These are phyloP conservation scores for Proliferodiscus dingleyae DNA, from an alignment of 2,329 filamentous ascomycete species.

Conservation along the genomic window DNA sequence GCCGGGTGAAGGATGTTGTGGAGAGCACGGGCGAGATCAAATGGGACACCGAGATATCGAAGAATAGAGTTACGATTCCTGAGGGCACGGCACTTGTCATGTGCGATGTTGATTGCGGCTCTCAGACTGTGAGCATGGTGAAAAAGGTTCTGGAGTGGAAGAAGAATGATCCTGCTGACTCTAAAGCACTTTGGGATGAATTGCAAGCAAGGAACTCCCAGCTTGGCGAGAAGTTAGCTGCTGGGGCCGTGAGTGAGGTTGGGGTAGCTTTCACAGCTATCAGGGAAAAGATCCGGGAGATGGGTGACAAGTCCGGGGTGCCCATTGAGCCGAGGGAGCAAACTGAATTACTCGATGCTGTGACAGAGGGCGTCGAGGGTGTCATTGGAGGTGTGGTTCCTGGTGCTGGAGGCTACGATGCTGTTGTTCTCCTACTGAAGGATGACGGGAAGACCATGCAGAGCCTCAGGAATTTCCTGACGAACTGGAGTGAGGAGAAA, in stretches of 20 bases:
- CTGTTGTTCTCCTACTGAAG: constrained; percentile 72
- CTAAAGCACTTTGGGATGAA: constrained; percentile 66
- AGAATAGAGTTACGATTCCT: constrained; percentile 67
- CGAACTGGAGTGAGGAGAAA: constrained; percentile 57
- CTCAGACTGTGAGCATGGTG: constrained; percentile 91
- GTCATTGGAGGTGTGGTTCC: constrained; percentile 91
- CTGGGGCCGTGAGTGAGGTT: constrained; percentile 41
- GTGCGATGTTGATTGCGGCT: constrained; percentile 94
- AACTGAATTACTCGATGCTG: constrained; percentile 75
- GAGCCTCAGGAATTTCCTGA: constrained; percentile 57
- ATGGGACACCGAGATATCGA: constrained; percentile 78
- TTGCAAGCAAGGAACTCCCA: constrained; percentile 71
- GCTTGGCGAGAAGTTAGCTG: constrained; percentile 59
- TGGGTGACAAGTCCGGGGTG: constrained; percentile 70
- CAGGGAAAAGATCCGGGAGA: constrained; percentile 64
- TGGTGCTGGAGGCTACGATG: constrained; percentile 91
- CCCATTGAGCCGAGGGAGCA: constrained; percentile 87
- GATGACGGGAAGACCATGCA: constrained; percentile 63
- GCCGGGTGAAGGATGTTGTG: constrained; percentile 60
- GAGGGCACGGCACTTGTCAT: constrained; percentile 73
- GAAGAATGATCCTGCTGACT: constrained; percentile 55
- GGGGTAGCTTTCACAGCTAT: constrained; percentile 43
- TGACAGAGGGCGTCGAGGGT: constrained; percentile 62
- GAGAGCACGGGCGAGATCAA: constrained; percentile 47
- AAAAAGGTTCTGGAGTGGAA: constrained; percentile 86